Conservation (phyloP, 768 basidiomycete species). For the Baorangia bicolor region DNA sequence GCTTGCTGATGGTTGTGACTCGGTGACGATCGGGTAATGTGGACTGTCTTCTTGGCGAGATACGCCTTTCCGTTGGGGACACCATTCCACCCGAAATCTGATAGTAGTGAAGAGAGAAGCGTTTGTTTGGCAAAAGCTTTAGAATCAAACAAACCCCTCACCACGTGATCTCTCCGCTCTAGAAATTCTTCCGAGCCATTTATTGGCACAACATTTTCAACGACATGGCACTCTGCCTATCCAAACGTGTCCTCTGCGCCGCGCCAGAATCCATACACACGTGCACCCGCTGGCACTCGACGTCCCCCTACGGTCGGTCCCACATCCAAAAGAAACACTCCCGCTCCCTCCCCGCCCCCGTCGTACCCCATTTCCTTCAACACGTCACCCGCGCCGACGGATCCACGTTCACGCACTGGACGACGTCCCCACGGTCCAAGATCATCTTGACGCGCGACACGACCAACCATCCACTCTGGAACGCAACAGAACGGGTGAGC, state of each 20-base stretch:
- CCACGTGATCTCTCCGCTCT: not conserved
- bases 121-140: slow-evolving; percentile 24
- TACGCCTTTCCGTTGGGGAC: too few relatives aligned
- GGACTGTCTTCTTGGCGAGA: too few relatives aligned
- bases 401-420: slow-evolving; percentile 83
- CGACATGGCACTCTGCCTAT: slow-evolving; percentile 14
- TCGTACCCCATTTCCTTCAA: slow-evolving; percentile 86
- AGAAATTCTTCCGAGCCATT: not conserved
- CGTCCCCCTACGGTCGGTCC: slow-evolving; percentile 79
- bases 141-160: slow-evolving; percentile 15
- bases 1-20: too few relatives aligned
- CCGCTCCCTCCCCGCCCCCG: slow-evolving; percentile 72
- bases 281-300: slow-evolving; percentile 50
- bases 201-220: not conserved
- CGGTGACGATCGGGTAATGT: too few relatives aligned
- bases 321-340: slow-evolving; percentile 76
- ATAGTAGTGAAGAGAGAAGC: too few relatives aligned
- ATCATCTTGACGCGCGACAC: slow-evolving; percentile 83
- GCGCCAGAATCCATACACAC: not conserved
- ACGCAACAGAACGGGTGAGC: slow-evolving; percentile 55
- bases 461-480: slow-evolving; percentile 88
- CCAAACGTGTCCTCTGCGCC: slow-evolving; percentile 12
- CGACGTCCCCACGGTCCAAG: slow-evolving; percentile 78
- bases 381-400: slow-evolving; percentile 86
- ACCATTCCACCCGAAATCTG: too few relatives aligned